A percentile compares a stretch with the other conserved stretches of the same genome.
These are phyloP conservation scores for Irpex lacteus DNA, from an alignment of 1,284 basidiomycete genomes.

Conservation along the genomic window DNA sequence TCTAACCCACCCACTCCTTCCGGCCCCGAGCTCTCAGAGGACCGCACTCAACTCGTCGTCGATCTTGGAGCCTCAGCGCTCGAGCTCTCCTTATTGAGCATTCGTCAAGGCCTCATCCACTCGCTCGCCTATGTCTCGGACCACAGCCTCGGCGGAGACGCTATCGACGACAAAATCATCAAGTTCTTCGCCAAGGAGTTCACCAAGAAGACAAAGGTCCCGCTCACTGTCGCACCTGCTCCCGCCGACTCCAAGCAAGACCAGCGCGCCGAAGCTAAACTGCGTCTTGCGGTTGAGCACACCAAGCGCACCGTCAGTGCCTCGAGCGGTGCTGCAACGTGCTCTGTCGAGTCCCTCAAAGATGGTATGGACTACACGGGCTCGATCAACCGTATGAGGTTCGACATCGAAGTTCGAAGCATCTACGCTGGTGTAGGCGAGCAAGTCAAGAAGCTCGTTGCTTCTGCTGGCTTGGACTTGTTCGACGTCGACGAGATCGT, in stretches of 20 bases:
- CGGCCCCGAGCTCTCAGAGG: constrained; percentile 40
- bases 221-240: constrained; percentile 60
- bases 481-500: constrained; percentile 88
- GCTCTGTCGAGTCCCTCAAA: constrained; percentile 91
- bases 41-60: constrained; percentile 69
- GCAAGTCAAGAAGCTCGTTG: constrained; percentile 64
- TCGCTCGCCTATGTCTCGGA: constrained; percentile 49
- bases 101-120: constrained; percentile 66
- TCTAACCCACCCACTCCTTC: constrained; percentile 41
- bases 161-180: constrained; percentile 82
- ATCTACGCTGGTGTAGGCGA: constrained; percentile 73
- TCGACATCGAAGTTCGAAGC: constrained; percentile 81
- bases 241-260: constrained; percentile 53
- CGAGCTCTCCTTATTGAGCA: constrained; percentile 57
- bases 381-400: constrained; percentile 91
- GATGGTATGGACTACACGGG: constrained; percentile 93
- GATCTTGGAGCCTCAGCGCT: constrained; percentile 72
- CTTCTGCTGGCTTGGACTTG: constrained; percentile 65
- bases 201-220: constrained; percentile 91
- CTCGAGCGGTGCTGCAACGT: constrained; percentile 84
- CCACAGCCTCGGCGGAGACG: constrained; percentile 51
- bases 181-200: constrained; percentile 96
- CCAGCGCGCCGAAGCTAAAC: constrained; percentile 89
- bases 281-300: constrained; percentile 90
- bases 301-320: constrained; percentile 94